Conservation (phyloP, 345 rosid genomes). For the Lepidium didymum region DNA sequence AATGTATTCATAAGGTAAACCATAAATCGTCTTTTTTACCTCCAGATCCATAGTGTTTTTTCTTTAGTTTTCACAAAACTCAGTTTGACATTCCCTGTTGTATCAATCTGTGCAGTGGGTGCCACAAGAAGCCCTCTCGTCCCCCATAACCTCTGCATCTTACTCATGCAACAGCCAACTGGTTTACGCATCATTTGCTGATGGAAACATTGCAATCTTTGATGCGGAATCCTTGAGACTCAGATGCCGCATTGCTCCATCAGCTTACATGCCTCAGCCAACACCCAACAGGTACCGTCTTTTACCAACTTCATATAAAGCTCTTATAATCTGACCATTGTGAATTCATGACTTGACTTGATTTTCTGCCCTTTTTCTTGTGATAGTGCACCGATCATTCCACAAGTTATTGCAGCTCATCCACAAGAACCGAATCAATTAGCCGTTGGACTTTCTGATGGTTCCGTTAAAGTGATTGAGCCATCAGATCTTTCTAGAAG, state of each 20-base stretch:
- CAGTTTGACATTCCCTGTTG: neutral
- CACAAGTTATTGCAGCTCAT: conserved; percentile 72
- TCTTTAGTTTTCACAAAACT: neutral
- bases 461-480: conserved; percentile 79
- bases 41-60: neutral
- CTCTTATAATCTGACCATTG: neutral
- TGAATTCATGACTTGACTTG: neutral
- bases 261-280: conserved; percentile 56
- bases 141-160: conserved; percentile 63
- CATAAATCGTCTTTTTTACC: neutral
- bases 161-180: conserved; percentile 88
- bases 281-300: conserved; percentile 44
- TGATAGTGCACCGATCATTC: conserved; percentile 58
- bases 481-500: conserved; percentile 65
- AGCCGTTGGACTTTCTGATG: conserved; percentile 70
- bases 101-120: conserved; percentile 55
- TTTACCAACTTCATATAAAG: neutral
- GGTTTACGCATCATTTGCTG: conserved; percentile 62
- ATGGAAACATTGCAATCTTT: conserved; percentile 74
- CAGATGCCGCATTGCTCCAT: conserved; percentile 74
- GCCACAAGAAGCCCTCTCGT: conserved; percentile 67
- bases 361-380: neutral
- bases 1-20: conserved; percentile 53
- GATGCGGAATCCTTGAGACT: conserved; percentile 72
- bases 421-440: conserved; percentile 71